A percentile compares a stretch with the other conserved stretches of the same genome.
Conservation (phyloP, 2,329 filamentous ascomycete species). For the Rugonectria rugulosa region DNA sequence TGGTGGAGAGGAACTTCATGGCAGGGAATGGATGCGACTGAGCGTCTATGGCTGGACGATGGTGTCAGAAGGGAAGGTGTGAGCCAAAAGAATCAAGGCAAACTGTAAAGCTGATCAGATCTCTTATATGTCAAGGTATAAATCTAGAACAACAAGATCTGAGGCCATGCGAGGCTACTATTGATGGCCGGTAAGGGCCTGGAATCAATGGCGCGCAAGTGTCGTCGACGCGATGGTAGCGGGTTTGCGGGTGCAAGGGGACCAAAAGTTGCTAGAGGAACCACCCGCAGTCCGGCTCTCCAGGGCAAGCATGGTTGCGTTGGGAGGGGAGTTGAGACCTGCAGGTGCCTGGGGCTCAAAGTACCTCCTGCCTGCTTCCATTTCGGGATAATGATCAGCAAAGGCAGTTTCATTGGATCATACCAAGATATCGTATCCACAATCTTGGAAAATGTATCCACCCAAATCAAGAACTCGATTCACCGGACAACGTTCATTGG, state of each 20-base stretch:
- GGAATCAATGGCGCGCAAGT: background rate
- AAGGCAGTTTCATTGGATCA: too few species aligned
- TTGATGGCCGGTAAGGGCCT: slow-evolving; percentile 2
- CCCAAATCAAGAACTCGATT: too few species aligned
- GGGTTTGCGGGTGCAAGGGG: slow-evolving; percentile 22
- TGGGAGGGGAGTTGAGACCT: too few species aligned
- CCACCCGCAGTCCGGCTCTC: background rate
- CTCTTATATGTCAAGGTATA: slow-evolving; percentile 11
- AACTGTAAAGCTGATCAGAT: background rate
- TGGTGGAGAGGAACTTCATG: slow-evolving; percentile 44
- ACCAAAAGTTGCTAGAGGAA: slow-evolving; percentile 26
- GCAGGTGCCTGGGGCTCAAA: slow-evolving; percentile 8
- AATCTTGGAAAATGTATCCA: too few species aligned
- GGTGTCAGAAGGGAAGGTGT: background rate
- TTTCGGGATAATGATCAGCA: too few species aligned
- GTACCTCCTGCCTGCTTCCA: too few species aligned
- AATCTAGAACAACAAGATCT: slow-evolving; percentile 2
- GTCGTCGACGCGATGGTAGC: too few species aligned
- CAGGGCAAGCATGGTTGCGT: slow-evolving; percentile 8
- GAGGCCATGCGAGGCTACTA: slow-evolving; percentile 17
- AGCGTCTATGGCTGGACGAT: too few species aligned
- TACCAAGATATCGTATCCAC: too few species aligned
- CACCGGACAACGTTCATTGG: too few species aligned
- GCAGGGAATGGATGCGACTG: background rate
- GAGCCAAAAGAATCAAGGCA: slow-evolving; percentile 5